Conservation (phyloP, 176 grass and related monocot species). For the Oryza longistaminata region DNA sequence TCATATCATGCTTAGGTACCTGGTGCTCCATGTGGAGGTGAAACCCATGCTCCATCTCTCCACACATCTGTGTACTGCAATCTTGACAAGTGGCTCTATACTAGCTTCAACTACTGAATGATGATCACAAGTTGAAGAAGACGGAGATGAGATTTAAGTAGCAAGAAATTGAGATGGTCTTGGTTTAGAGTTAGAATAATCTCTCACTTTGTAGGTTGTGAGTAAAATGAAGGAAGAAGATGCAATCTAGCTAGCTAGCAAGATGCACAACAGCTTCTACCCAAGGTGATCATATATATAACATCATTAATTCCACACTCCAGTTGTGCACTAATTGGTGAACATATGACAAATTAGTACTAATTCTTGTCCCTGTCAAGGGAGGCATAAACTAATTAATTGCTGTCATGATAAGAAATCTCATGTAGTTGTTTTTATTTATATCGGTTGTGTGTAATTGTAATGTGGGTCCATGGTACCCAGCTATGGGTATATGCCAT, state of each 20-base stretch:
- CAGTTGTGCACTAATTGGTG: slow-evolving; percentile 16
- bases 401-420: background rate
- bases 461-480: slow-evolving; percentile 23
- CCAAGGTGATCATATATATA: background rate
- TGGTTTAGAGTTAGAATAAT: slow-evolving; percentile 23
- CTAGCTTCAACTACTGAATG: too few species aligned
- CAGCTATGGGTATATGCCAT: slow-evolving; percentile 44
- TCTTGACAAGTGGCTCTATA: background rate
- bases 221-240: slow-evolving; percentile 8
- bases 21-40: slow-evolving; percentile 45
- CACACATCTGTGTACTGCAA: slow-evolving; percentile 13
- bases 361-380: slow-evolving; percentile 27
- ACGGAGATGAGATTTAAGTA: background rate
- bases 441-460: background rate
- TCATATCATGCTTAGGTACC: background rate
- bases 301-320: background rate
- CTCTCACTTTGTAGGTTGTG: slow-evolving; percentile 39
- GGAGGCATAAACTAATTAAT: slow-evolving; percentile 18
- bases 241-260: background rate
- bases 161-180: background rate
- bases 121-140: background rate
- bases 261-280: slow-evolving; percentile 17
- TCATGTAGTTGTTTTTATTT: slow-evolving; percentile 7
- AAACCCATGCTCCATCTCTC: slow-evolving; percentile 49
- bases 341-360: slow-evolving; percentile 22